Base-by-base conservation (phyloP, 225 moss, liverwort and hornwort genomes). In the Bryum argenteum region DNA sequence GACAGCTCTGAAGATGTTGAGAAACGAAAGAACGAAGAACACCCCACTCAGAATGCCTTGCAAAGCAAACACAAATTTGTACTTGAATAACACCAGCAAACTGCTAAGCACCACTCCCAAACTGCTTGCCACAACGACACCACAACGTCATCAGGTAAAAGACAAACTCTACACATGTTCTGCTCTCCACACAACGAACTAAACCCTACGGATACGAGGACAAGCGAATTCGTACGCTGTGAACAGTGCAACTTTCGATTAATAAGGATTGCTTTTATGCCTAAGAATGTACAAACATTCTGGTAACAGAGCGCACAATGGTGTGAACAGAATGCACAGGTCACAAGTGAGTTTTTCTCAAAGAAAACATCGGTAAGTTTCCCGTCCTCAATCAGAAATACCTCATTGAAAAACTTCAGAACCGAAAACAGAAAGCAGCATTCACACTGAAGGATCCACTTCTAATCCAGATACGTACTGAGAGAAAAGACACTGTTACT, bases 81-180 rank as follows among this genome's bases (percentile, higher is more conserved):
- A 76, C 65, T 77, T 73, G 63, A 85, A 65, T 59, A 89, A 69
- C 73, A 83, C 66, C 66, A 88, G 70, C 56, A 91, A 78, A 69
- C 91, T 87, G 85, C 83, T 89, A 16, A 91, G 39, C 69, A 88
- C 85, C 66, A 91, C 83, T 50, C 91, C 91, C 70, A 89, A 68
- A 57, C 91, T 91, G 87, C 38, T 74, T 67, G 54, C 37, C 79
- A 70, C 65, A 68, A 69, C 61, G 9, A 61, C 61, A 67, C 54
- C 38, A 65, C 75, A 64, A 77, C 10, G 53, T 47, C 65, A 71
- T 53, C 43, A 26, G 50, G 63, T 77, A 58, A 68, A 48, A 58
- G 50, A 21, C 75, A 24, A 68, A 44, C 37, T 44, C 24, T 24
- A 14, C 23, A 15, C 57, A 56, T 62, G 55, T n/a, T 45, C 62